These are phyloP conservation scores for Mrakia frigida DNA, from an alignment of 768 basidiomycete genomes.

Conservation along the genomic window DNA sequence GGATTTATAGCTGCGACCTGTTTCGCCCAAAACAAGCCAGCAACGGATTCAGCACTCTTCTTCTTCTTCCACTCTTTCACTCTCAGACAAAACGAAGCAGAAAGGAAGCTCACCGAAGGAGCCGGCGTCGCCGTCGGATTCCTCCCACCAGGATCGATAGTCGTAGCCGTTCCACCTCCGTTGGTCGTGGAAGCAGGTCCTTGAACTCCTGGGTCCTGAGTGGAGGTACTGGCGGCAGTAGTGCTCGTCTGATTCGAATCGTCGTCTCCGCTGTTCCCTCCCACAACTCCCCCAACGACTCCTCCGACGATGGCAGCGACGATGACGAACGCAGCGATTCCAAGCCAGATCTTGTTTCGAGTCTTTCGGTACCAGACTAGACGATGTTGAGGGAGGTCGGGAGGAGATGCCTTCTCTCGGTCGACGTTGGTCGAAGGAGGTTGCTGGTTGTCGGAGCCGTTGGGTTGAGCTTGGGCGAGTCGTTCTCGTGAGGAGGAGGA, in stretches of 20 bases:
- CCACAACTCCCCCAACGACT: not conserved
- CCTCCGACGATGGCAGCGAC: constrained; percentile 4
- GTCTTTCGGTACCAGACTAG: not conserved
- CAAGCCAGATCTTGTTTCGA: not conserved
- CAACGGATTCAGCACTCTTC: too few relatives aligned
- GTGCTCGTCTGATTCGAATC: not conserved
- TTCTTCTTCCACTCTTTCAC: too few relatives aligned
- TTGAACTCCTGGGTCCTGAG: not conserved
- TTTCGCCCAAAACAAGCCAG: too few relatives aligned
- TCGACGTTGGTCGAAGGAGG: not conserved
- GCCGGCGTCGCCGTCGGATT: too few relatives aligned
- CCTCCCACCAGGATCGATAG: too few relatives aligned
- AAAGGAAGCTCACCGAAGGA: too few relatives aligned
- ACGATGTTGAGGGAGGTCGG: not conserved
- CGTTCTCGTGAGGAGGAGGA: not conserved
- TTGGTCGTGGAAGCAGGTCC: too few relatives aligned
- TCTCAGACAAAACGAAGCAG: too few relatives aligned
- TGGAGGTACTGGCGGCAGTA: not conserved
- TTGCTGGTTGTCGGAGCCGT: too few relatives aligned
- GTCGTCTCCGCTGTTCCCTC: not conserved
- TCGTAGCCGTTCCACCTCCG: too few relatives aligned
- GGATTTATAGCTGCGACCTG: too few relatives aligned
- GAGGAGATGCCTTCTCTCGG: not conserved
- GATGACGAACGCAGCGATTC: not conserved
- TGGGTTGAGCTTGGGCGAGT: not conserved